phyloP scores from a whole-genome alignment of 2,329 filamentous ascomycete genomes.

The Chaetomiaceae sp. region DNA sequence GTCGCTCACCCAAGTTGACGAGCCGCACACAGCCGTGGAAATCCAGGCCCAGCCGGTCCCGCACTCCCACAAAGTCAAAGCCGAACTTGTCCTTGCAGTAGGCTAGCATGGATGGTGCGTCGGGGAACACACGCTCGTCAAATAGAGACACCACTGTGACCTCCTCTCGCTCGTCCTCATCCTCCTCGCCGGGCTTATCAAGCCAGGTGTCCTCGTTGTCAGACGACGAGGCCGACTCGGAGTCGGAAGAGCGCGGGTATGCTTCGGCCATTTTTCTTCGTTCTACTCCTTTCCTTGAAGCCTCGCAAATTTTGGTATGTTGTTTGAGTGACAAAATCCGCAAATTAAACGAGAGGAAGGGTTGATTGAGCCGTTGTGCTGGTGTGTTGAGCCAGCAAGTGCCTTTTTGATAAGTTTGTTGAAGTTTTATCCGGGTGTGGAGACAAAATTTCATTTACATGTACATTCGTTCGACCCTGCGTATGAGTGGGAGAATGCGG shows the following conservation, averaged over 20 bases:
- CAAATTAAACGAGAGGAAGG: no score
- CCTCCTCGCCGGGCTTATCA: conserved; percentile 30
- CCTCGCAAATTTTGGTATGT: no score
- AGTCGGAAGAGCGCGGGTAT: conserved; percentile 13
- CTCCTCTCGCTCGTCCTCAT: conserved; percentile 50
- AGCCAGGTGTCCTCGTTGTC: conserved; percentile 33
- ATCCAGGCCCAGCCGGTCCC: conserved; percentile 56
- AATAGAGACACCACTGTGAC: conserved; percentile 62
- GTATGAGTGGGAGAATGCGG: conserved; percentile 1
- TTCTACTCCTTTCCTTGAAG: neutral
- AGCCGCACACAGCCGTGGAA: conserved; percentile 69
- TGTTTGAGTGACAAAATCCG: no score
- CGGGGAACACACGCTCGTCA: conserved; percentile 58
- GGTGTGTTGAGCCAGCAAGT: neutral
- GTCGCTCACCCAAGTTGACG: conserved; percentile 62
- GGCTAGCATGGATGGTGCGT: conserved; percentile 58
- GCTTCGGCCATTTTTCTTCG: conserved; percentile 17
- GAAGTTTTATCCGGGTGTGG: conserved; percentile 7
- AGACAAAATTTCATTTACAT: no score
- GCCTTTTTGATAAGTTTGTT: conserved; percentile 4
- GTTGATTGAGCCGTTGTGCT: no score
- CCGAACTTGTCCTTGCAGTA: conserved; percentile 60
- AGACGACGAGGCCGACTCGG: conserved; percentile 23
- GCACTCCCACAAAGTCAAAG: conserved; percentile 60
- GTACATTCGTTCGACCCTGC: no score